These are phyloP conservation scores for Petunia secreta DNA, from an alignment of 257 asterid species.

Conservation along the genomic window DNA sequence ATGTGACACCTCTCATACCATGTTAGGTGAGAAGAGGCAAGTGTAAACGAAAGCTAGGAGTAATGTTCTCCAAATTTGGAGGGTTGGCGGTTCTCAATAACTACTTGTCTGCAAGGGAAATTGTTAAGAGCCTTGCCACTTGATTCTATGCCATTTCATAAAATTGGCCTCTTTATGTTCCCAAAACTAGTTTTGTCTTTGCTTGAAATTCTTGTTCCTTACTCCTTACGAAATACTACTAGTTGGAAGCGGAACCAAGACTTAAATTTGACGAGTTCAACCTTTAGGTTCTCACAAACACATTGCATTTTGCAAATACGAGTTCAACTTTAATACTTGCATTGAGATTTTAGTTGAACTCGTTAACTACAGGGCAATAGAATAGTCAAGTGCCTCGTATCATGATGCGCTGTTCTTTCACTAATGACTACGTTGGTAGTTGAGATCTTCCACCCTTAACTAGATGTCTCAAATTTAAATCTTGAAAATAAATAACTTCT, in stretches of 20 bases:
- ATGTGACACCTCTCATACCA: background rate
- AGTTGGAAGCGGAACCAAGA: too few species aligned
- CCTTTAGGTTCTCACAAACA: too few species aligned
- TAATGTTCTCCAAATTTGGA: background rate
- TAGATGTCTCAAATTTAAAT: too few species aligned
- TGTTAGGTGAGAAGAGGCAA: constrained; percentile 11
- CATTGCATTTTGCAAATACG: too few species aligned
- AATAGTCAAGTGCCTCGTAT: background rate
- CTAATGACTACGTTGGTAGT: too few species aligned
- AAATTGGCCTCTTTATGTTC: background rate
- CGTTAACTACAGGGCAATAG: background rate
- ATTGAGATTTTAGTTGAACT: background rate
- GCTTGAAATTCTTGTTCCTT: constrained; percentile 3
- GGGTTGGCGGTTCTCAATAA: constrained; percentile 7
- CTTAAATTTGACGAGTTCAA: too few species aligned
- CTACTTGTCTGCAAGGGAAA: background rate
- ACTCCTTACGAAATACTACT: background rate
- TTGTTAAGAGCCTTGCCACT: background rate
- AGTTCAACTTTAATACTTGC: background rate
- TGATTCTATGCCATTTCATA: background rate
- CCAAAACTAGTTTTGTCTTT: background rate
- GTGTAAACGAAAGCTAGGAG: background rate
- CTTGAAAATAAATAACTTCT: too few species aligned
- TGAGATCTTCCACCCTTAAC: too few species aligned
- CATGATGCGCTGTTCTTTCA: too few species aligned